Base-by-base conservation (phyloP, 1,284 basidiomycete genomes). In the Puccinia horiana region DNA sequence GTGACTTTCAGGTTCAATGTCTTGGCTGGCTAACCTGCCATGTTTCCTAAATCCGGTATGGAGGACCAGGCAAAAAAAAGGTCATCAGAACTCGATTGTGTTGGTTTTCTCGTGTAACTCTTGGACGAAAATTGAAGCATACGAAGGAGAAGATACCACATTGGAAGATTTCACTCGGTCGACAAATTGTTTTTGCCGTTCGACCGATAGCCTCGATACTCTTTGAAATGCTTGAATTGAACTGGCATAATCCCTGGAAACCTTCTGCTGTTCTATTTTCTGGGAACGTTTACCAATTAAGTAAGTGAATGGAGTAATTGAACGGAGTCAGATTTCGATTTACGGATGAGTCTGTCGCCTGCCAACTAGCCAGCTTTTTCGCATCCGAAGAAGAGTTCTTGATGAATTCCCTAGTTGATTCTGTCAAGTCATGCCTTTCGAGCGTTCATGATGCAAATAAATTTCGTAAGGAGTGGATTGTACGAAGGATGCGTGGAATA, bases 321-420 rank as follows among this genome's bases (percentile, higher is more conserved):
- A 20, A 58, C 29, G 56, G 9, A 58, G 20, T 32, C 20, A 9
- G 29, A 58, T 32, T 58, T 58, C 40, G 16, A 65, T 70, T 73
- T 20, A 81, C 79, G 63, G 40, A 65, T 29, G 54, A 58, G 40
- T 81, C 70, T 23, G 79, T 37, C 3, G 74, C 79, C 70, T 81
- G 49, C 79, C 79, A 73, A 58, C 54, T 32, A n/a, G 79, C 79
- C 49, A 81, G 58, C 40, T 81, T 23, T 91, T 97, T 98, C 86
- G 98, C 88, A 85, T 98, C 95, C 69, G 93, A 93, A 0, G 94
- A 95, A 6, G 93, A 93, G 83, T 94, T 92, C 88, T 98, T 98
- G 54, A 94, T 92, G 91, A 98, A 95, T 14, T 93, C 92, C 70
- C 96, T 91, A 58, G 96, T 98, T 47, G 94, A 91, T 86, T 98